Evolutionary conservation across 2,329 filamentous ascomycete genomes (phyloP).

Genomic region (Curvularia sp.): DNA sequence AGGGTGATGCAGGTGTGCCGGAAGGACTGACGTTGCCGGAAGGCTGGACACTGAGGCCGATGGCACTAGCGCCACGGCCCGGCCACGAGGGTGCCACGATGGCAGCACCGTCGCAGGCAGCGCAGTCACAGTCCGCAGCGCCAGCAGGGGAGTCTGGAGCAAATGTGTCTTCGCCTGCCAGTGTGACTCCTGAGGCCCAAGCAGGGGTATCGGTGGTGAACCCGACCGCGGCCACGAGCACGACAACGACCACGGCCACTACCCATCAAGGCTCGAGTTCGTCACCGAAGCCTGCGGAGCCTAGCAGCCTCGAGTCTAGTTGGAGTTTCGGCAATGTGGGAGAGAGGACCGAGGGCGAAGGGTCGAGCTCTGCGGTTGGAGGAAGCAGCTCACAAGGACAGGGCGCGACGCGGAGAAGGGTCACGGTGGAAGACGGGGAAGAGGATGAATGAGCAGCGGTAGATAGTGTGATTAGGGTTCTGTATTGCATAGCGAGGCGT

Average conservation of each 20-base stretch:
- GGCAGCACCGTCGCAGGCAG: slow-evolving; percentile 11
- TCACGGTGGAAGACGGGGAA: slow-evolving; percentile 45
- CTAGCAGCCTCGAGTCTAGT: slow-evolving; percentile 45
- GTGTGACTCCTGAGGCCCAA: slow-evolving; percentile 12
- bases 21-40: slow-evolving; percentile 48
- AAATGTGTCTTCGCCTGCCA: slow-evolving; percentile 9
- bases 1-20: slow-evolving; percentile 47
- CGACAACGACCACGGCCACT: slow-evolving; percentile 2
- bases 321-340: slow-evolving; percentile 47
- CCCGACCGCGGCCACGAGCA: slow-evolving; percentile 5
- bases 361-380: slow-evolving; percentile 41
- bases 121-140: slow-evolving; percentile 3
- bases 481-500: slow-evolving; percentile 51
- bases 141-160: slow-evolving; percentile 7
- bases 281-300: slow-evolving; percentile 37
- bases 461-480: slow-evolving; percentile 12
- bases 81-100: slow-evolving; percentile 18
- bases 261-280: slow-evolving; percentile 16
- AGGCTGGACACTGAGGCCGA: slow-evolving; percentile 48
- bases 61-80: slow-evolving; percentile 36
- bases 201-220: slow-evolving; percentile 12
- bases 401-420: slow-evolving; percentile 34
- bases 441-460: slow-evolving; percentile 32
- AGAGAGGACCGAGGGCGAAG: slow-evolving; percentile 36
- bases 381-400: slow-evolving; percentile 34